Conservation (phyloP, 495 filamentous ascomycete genomes). For the Trichoderma gamsii region DNA sequence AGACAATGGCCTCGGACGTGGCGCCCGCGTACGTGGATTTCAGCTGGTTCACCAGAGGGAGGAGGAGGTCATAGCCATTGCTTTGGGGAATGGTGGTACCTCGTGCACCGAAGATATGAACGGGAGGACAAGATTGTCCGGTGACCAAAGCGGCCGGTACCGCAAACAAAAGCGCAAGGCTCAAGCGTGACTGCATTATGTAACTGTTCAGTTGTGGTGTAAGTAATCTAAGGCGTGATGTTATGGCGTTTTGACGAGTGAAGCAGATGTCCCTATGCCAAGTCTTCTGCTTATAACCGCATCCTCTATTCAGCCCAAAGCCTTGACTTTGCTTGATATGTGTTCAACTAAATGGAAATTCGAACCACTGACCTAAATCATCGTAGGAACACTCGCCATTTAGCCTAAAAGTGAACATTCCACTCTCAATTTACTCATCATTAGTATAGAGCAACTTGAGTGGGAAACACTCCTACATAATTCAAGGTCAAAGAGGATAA, state of each 20-base stretch:
- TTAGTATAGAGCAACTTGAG: neutral
- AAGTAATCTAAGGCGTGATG: neutral
- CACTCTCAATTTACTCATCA: neutral
- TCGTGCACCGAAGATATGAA: constrained; percentile 59
- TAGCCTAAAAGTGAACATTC: neutral
- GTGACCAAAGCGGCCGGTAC: constrained; percentile 13
- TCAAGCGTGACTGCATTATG: neutral
- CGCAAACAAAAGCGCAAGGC: neutral
- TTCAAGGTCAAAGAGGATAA: neutral
- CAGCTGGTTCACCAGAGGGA: constrained; percentile 48
- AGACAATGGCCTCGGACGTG: constrained; percentile 51
- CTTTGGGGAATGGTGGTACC: constrained; percentile 50
- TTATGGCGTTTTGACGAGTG: neutral
- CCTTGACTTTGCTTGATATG: neutral
- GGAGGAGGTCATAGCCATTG: constrained; percentile 46
- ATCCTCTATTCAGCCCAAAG: neutral
- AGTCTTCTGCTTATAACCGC: neutral
- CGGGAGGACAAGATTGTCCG: constrained; percentile 38
- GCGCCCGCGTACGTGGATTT: constrained; percentile 45
- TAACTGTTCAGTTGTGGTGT: neutral
- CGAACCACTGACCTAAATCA: neutral
- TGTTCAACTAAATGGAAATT: neutral
- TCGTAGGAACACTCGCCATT: neutral
- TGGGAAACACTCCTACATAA: neutral
- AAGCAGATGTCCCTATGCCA: neutral